Evolutionary conservation across 1,284 basidiomycete genomes (phyloP), one percentile per base, ranked within the genome.

Genomic region (Ceratobasidium sp.): DNA sequence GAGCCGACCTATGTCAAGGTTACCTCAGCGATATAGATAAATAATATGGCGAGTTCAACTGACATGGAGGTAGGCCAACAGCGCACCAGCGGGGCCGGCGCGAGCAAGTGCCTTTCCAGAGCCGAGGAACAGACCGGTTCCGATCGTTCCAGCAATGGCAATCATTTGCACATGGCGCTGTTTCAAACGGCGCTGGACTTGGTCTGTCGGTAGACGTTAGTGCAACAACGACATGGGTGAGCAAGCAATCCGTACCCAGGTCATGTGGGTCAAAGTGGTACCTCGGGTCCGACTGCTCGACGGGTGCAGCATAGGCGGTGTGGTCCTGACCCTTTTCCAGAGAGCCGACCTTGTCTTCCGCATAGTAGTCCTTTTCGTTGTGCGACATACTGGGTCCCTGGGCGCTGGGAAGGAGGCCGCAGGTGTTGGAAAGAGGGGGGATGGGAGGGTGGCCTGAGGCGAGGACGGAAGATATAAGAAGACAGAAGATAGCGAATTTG

Each of bases 101-200:
- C 82, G 81, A 18, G 83, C 81, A 23, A 89, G 82, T 10, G 85
- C 84, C 73, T 87, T 85, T 27, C 94, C 95, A 16, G 92, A 91
- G 79, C 94, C 94, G 57, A 96, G 87, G 87, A 96, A 96, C 27
- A 95, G 87, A 82, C 93, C 94, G 0, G 93, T 94, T 59, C 92
- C 92, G 78, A 93, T 89, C 44, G 90, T 92, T 50, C 92, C 92
- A 76, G 91, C 91, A 70, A 80, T 77, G 46, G 66, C 54, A 46
- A 62, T 62, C 91, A 93, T 93, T 82, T 92, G 91, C 20, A 91
- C 89, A 89, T 92, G 91, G 50, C 91, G 89, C 83, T 92, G 90
- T 83, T 91, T 90, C 60, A 93, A 85, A 35, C 87, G 86, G 46
- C 91, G 88, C 80, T 92, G 90, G 12, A 91, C 90, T 33, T 85